Evolutionary conservation across 2,329 filamentous ascomycete species (phyloP).

Genomic region (Aspergillus viridinutans): DNA sequence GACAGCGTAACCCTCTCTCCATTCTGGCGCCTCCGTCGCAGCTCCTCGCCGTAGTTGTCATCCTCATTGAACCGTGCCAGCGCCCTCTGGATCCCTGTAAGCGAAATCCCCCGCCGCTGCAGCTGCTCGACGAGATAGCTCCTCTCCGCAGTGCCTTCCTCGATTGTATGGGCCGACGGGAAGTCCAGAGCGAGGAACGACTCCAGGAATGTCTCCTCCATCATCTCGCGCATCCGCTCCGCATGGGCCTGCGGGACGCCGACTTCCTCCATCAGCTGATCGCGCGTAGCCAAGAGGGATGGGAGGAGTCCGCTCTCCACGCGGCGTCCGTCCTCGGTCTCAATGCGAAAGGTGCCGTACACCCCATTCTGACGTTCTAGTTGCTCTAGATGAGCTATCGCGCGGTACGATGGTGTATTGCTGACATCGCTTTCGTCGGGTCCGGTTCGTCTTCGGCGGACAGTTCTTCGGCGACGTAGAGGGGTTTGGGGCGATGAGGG

Average conservation of each 20-base stretch:
- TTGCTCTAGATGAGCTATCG: constrained; percentile 38
- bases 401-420: constrained; percentile 33
- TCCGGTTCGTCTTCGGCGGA: constrained; percentile 32
- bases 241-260: constrained; percentile 36
- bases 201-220: constrained; percentile 43
- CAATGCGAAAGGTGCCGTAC: constrained; percentile 41
- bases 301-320: constrained; percentile 42
- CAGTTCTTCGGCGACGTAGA: constrained; percentile 37
- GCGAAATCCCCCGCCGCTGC: constrained; percentile 37
- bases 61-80: constrained; percentile 38
- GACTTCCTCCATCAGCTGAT: constrained; percentile 41
- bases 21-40: constrained; percentile 36
- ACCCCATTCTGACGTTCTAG: constrained; percentile 39
- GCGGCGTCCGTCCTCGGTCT: constrained; percentile 38
- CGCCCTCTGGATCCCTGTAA: constrained; percentile 33
- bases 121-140: constrained; percentile 37
- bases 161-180: constrained; percentile 32
- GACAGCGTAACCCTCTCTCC: constrained; percentile 37
- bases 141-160: constrained; percentile 30
- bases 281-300: constrained; percentile 38
- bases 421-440: constrained; percentile 18
- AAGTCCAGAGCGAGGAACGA: constrained; percentile 41
- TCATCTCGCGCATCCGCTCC: constrained; percentile 40
- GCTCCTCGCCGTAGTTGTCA: constrained; percentile 36
- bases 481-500: constrained; percentile 21